Base-by-base conservation (phyloP, 495 filamentous ascomycete species). In the Hypoxylon fragiforme region DNA sequence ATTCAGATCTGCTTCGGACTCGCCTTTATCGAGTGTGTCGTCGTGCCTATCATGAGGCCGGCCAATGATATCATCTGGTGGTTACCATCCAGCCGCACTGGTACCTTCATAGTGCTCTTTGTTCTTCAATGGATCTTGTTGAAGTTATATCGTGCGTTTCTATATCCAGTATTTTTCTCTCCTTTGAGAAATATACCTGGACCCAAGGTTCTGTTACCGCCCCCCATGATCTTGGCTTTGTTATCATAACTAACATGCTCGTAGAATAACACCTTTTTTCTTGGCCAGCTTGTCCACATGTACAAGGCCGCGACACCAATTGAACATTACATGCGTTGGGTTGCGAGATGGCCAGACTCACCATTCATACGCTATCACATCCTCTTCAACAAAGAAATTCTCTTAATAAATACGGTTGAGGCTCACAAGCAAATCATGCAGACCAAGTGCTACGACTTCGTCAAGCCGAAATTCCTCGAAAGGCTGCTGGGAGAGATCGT, bases 381-480 rank as follows among this genome's bases (percentile, higher is more conserved):
- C n/a, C 43, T 66, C 18, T 45, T 21, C 48, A 63, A 68, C 57
- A 37, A 44, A 16, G 63, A 66, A 46, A 36, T 44, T 0, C 51
- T 70, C 13, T 28, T 70, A 2, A 57, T 69, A 11, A 64, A 55
- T 50, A 65, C 52, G 4, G 48, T 57, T 30, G 57, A 66, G 26
- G 66, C 64, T 6, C 51, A 58, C 43, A 64, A 60, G 30, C 66
- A 70, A 44, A 56, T 70, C 13, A 28, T 67, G n/a, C 50, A 54
- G 32, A 65, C 60, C 8, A 32, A 67, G 14, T 64, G 60, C 39
- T 69, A 70, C 31, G 45, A 41, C 3, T 70, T 70, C 21, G 34
- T 32, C 8, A 70, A 70, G 40, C 66, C 68, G 4, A 46, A 35
- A 5, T 44, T 69, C 36, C 26, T 66, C 14, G 11, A 21, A 7